Conservation (phyloP, 2,329 filamentous ascomycete genomes). For the Neopestalotiopsis clavispora region DNA sequence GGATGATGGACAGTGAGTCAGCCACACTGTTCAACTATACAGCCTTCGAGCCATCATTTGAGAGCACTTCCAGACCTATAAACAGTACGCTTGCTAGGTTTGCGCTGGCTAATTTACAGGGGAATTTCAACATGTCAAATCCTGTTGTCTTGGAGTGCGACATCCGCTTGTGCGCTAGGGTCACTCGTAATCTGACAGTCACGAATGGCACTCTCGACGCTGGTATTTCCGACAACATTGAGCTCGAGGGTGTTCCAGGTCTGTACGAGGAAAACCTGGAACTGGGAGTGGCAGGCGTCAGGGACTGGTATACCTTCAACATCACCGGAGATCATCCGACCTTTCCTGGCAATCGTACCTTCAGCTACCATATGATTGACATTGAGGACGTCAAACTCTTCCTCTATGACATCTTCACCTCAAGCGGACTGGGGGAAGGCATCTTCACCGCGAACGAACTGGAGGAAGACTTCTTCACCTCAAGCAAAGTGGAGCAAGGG, state of each 20-base stretch:
- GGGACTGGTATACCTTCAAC: conserved; percentile 2
- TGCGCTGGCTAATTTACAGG: background rate
- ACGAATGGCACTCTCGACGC: background rate
- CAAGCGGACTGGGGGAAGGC: too few species aligned
- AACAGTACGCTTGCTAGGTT: background rate
- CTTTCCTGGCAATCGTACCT: background rate
- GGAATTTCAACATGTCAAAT: background rate
- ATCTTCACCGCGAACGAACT: too few species aligned
- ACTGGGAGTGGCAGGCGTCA: background rate
- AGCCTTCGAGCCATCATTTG: background rate
- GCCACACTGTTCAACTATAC: background rate
- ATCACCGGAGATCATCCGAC: background rate
- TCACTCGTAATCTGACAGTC: background rate
- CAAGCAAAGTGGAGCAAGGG: too few species aligned
- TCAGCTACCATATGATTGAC: background rate
- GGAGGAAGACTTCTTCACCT: too few species aligned
- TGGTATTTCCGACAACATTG: background rate
- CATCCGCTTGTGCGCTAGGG: background rate
- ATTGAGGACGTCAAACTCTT: background rate
- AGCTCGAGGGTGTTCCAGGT: too few species aligned
- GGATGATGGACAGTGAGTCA: background rate
- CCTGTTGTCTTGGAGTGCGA: background rate
- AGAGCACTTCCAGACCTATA: background rate
- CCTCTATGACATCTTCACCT: background rate
- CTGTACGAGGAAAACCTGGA: background rate